These are phyloP conservation scores for Phlebopus sp. DNA, from an alignment of 1,284 basidiomycete genomes.

Conservation along the genomic window DNA sequence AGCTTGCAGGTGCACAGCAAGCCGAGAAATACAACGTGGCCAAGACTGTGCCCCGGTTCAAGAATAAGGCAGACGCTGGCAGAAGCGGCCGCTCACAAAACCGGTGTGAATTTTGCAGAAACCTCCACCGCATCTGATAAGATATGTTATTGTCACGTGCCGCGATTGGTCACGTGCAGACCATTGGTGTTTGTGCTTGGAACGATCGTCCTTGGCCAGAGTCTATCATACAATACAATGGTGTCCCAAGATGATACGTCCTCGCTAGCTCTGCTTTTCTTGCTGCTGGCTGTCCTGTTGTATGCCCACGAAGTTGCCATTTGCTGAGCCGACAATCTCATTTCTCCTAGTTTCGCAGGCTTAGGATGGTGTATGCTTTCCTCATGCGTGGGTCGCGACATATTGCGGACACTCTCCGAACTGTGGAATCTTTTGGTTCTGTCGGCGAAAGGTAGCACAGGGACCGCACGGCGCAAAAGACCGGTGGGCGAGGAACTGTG, in stretches of 20 bases:
- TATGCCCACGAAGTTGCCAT: slow-evolving; percentile 24
- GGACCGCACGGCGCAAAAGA: slow-evolving; percentile 32
- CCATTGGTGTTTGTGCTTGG: too few species aligned
- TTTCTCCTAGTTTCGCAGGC: slow-evolving; percentile 41
- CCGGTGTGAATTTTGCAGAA: not conserved
- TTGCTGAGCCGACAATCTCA: slow-evolving; percentile 2
- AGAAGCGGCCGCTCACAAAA: not conserved
- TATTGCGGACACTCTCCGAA: slow-evolving; percentile 40
- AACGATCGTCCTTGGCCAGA: not conserved
- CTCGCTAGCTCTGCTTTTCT: slow-evolving; percentile 25
- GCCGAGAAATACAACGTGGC: not conserved
- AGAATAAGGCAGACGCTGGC: not conserved
- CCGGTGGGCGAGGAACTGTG: slow-evolving; percentile 47
- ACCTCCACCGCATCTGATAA: not conserved
- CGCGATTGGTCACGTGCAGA: not conserved
- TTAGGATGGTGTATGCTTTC: slow-evolving; percentile 64
- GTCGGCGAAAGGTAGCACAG: slow-evolving; percentile 11
- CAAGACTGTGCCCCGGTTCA: not conserved
- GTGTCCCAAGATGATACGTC: slow-evolving; percentile 17
- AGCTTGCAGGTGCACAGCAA: not conserved
- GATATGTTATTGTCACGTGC: not conserved
- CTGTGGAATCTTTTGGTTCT: slow-evolving; percentile 39
- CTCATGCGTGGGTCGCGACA: slow-evolving; percentile 57
- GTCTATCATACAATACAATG: not conserved
- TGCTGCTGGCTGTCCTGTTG: slow-evolving; percentile 44